A percentile compares a stretch with the other conserved stretches of the same genome.
phyloP scores from a whole-genome alignment of 306 rosid species.

The Corylus heterophylla region DNA sequence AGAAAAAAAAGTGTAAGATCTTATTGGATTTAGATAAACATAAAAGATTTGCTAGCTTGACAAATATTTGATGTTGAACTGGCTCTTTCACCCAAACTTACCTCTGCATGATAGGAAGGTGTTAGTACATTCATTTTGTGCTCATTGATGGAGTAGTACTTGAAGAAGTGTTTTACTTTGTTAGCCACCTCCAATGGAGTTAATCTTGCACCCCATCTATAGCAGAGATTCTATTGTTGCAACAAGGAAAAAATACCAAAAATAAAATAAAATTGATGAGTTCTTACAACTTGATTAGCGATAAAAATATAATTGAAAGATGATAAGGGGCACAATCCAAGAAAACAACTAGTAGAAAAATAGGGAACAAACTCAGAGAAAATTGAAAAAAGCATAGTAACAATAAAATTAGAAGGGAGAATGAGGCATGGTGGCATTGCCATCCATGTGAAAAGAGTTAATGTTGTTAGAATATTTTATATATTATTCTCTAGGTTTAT shows the following conservation, averaged over 20 bases:
- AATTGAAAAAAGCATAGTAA: not conserved
- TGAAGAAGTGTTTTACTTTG: constrained; percentile 92
- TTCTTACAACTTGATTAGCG: constrained; percentile 11
- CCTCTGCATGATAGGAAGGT: constrained; percentile 98
- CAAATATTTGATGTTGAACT: not conserved
- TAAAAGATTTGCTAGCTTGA: not conserved
- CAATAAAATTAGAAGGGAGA: not conserved
- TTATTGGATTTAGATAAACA: not conserved
- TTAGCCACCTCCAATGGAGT: constrained; percentile 88
- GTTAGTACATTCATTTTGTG: constrained; percentile 92
- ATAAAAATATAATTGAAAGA: not conserved
- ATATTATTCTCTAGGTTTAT: no score
- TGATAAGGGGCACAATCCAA: not conserved
- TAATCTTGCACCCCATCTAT: constrained; percentile 78
- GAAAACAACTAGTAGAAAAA: not conserved
- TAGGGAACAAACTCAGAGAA: not conserved
- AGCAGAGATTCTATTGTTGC: constrained; percentile 90
- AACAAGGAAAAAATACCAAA: constrained; percentile 16
- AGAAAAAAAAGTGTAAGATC: not conserved
- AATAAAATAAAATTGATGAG: not conserved
- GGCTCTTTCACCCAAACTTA: constrained; percentile 20
- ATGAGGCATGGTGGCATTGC: not conserved
- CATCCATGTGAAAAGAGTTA: not conserved
- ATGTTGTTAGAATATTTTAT: no score
- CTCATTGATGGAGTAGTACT: constrained; percentile 83